These are phyloP conservation scores for Phytophthora citrophthora DNA, from an alignment of 352 stramenopile genomes.

Conservation along the genomic window DNA sequence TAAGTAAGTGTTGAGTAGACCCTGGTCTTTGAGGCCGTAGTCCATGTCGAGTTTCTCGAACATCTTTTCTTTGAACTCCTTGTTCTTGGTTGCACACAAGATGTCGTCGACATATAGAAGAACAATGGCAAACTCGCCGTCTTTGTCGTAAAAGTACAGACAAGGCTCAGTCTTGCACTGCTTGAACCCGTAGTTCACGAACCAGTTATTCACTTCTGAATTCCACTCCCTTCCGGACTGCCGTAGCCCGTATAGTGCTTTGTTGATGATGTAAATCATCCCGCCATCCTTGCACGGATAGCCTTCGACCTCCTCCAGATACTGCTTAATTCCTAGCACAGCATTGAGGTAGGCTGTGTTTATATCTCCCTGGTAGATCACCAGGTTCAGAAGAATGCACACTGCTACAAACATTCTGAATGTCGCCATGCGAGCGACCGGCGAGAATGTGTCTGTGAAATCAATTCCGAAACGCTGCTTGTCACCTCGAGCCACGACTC, in stretches of 20 bases:
- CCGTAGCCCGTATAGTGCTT: background rate
- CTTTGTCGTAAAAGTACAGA: too few relatives aligned
- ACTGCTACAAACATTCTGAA: background rate
- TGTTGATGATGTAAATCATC: background rate
- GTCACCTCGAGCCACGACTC: background rate
- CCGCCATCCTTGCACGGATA: background rate
- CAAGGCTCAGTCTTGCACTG: too few relatives aligned
- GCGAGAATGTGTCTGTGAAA: background rate
- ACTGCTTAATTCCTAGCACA: background rate
- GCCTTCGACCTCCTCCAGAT: background rate
- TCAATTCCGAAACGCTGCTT: background rate
- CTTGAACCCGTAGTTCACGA: background rate
- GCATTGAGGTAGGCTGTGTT: slow-evolving; percentile 8
- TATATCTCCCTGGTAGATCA: slow-evolving; percentile 4
- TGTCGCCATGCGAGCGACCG: background rate
- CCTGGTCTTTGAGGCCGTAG: background rate
- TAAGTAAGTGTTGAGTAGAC: background rate
- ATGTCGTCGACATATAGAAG: too few relatives aligned
- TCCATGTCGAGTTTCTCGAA: too few relatives aligned
- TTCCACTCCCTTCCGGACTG: slow-evolving; percentile 11
- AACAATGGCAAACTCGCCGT: too few relatives aligned
- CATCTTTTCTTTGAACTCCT: too few relatives aligned
- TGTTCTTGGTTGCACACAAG: too few relatives aligned
- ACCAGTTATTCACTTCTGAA: background rate
- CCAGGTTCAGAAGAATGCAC: background rate